A percentile compares a stretch with the other conserved stretches of the same genome.
Conservation (phyloP, 352 stramenopile genomes). For the Phytopythium litorale region DNA sequence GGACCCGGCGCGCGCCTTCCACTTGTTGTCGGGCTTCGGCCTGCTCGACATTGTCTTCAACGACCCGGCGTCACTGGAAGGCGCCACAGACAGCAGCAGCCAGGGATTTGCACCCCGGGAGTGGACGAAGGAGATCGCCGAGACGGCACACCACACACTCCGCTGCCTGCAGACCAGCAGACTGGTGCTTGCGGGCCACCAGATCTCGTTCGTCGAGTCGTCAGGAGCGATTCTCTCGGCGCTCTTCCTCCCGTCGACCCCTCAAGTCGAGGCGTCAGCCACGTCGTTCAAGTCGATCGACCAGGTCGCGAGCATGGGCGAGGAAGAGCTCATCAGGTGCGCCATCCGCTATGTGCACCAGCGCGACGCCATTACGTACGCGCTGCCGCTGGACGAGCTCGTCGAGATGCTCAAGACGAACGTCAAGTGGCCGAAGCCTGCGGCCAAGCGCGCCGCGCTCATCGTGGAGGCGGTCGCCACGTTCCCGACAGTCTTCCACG, state of each 20-base stretch:
- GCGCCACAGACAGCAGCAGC: neutral
- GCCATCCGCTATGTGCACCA: slow-evolving; percentile 28
- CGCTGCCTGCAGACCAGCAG: slow-evolving; percentile 50
- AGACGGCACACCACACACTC: slow-evolving; percentile 26
- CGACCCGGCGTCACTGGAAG: slow-evolving; percentile 12
- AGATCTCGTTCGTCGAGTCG: slow-evolving; percentile 59
- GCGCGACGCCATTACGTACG: slow-evolving; percentile 17
- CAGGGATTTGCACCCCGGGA: slow-evolving; percentile 9
- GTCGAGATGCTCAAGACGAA: slow-evolving; percentile 74
- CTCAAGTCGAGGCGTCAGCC: neutral
- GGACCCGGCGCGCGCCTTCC: slow-evolving; percentile 54
- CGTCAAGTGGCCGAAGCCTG: slow-evolving; percentile 71
- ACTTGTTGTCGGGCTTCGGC: slow-evolving; percentile 44
- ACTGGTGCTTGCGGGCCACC: slow-evolving; percentile 26
- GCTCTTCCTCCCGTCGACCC: slow-evolving; percentile 29
- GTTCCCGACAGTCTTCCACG: slow-evolving; percentile 25
- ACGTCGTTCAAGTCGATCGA: slow-evolving; percentile 15
- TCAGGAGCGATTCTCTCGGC: slow-evolving; percentile 47
- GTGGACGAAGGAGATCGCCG: slow-evolving; percentile 31
- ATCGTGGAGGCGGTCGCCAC: slow-evolving; percentile 58
- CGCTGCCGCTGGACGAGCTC: slow-evolving; percentile 35
- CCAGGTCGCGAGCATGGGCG: slow-evolving; percentile 13
- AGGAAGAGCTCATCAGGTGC: slow-evolving; percentile 32
- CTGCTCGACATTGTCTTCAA: slow-evolving; percentile 76
- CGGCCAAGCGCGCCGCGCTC: slow-evolving; percentile 57